Evolutionary conservation across 345 rosid species (phyloP).

Genomic region (Aegle marmelos): DNA sequence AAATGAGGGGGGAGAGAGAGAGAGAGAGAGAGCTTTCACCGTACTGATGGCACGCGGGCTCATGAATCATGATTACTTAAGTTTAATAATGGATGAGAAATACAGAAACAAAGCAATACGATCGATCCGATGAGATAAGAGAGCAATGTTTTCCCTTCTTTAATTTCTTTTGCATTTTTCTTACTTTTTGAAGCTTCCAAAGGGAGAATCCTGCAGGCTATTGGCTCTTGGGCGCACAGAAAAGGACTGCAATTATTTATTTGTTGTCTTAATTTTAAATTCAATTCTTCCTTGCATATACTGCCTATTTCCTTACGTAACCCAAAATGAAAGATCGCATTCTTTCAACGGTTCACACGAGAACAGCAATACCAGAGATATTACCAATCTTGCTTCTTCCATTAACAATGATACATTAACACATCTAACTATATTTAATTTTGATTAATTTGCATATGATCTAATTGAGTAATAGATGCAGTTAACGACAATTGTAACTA

Average conservation of each 20-base stretch:
- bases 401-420: too few relatives aligned
- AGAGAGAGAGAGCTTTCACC: constrained; percentile 35
- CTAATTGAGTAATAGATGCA: too few relatives aligned
- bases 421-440: too few relatives aligned
- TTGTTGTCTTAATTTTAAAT: too few relatives aligned
- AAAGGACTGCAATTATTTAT: background rate
- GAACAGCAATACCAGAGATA: background rate
- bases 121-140: constrained; percentile 6
- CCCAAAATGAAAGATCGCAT: background rate
- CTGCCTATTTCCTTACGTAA: background rate
- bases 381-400: too few relatives aligned
- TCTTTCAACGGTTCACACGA: background rate
- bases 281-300: too few relatives aligned
- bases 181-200: background rate
- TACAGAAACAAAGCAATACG: constrained; percentile 20
- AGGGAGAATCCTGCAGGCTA: background rate
- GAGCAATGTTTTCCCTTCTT: constrained; percentile 1
- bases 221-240: constrained; percentile 14
- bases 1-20: constrained; percentile 1
- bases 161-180: background rate
- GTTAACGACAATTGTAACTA: too few relatives aligned
- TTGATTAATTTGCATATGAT: too few relatives aligned
- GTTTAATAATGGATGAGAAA: constrained; percentile 43
- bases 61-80: constrained; percentile 81
- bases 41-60: constrained; percentile 63